These are phyloP conservation scores for Albifimbria verrucaria DNA, from an alignment of 2,329 filamentous ascomycete genomes.

Conservation along the genomic window DNA sequence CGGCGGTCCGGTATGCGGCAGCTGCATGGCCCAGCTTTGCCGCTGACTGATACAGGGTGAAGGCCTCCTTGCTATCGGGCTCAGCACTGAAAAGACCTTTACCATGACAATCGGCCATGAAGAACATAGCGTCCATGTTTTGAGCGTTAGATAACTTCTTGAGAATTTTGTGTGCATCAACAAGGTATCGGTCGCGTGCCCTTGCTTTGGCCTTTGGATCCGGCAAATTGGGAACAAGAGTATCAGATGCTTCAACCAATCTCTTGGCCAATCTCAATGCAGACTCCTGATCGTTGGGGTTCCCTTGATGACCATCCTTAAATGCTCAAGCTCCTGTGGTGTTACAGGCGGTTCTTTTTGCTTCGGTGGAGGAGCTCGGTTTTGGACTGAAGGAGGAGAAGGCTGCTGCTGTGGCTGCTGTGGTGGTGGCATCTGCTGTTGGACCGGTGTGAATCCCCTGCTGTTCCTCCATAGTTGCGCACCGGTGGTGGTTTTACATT, in stretches of 20 bases:
- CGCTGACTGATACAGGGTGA: constrained; percentile 87
- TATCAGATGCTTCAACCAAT: constrained; percentile 77
- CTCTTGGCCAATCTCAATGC: constrained; percentile 77
- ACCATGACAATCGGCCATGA: constrained; percentile 84
- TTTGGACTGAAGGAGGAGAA: constrained; percentile 17
- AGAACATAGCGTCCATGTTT: constrained; percentile 88
- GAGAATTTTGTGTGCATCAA: constrained; percentile 84
- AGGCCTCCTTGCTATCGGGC: constrained; percentile 86
- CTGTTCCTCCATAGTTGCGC: constrained; percentile 48
- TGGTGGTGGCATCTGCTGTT: constrained; percentile 20
- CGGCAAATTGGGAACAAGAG: constrained; percentile 61
- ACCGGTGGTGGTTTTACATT: constrained; percentile 57
- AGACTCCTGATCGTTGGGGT: constrained; percentile 68
- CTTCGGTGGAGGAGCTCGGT: constrained; percentile 18
- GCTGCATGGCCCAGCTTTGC: constrained; percentile 85
- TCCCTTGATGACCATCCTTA: constrained; percentile 68
- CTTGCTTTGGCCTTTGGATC: constrained; percentile 73
- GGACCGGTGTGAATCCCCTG: too few relatives aligned
- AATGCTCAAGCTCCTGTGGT: constrained; percentile 68
- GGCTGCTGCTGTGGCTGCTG: constrained; percentile 28
- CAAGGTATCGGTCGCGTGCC: constrained; percentile 75
- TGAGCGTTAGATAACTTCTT: constrained; percentile 78
- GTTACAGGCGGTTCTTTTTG: constrained; percentile 59
- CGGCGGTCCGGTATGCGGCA: constrained; percentile 89
- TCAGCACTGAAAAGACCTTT: constrained; percentile 76